Evolutionary conservation across 148 eudicot genomes (phyloP).

Genomic region (Heliamphora exappendiculata): DNA sequence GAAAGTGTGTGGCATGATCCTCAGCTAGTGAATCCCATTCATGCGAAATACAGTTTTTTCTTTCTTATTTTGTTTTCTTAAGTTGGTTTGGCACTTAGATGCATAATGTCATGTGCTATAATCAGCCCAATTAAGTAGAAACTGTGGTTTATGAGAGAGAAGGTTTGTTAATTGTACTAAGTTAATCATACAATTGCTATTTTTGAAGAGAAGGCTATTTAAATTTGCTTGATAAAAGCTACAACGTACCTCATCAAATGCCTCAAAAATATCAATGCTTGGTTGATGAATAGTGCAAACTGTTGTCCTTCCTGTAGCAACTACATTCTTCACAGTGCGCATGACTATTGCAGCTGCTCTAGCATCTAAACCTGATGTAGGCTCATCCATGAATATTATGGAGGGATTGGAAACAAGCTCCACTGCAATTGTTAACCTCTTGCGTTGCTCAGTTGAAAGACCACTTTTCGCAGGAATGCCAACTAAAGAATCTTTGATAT

Average conservation of each 20-base stretch:
- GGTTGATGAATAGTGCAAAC: slow-evolving; percentile 72
- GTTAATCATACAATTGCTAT: not conserved
- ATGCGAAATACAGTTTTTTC: not conserved
- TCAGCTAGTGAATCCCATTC: not conserved
- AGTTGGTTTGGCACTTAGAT: not conserved
- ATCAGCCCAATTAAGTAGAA: not conserved
- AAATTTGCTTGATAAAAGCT: not conserved
- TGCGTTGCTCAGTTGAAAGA: slow-evolving; percentile 59
- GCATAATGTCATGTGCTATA: not conserved
- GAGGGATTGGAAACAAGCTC: slow-evolving; percentile 69
- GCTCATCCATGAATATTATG: slow-evolving; percentile 69
- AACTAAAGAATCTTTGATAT: slow-evolving; percentile 35
- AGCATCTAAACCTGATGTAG: slow-evolving; percentile 72
- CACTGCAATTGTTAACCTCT: slow-evolving; percentile 61
- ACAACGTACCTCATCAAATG: slow-evolving; percentile 58
- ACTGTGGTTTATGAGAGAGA: not conserved
- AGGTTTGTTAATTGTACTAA: not conserved
- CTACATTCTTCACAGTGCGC: slow-evolving; percentile 53
- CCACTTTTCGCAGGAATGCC: slow-evolving; percentile 48
- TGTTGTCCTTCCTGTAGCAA: slow-evolving; percentile 50
- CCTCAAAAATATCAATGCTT: slow-evolving; percentile 53
- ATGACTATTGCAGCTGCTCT: slow-evolving; percentile 69
- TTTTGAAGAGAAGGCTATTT: not conserved
- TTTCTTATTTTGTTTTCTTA: not conserved
- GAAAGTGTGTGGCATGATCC: not conserved